Percentiles rank a stretch among this genome's conserved stretches.
Evolutionary conservation across 2,329 filamentous ascomycete species (phyloP).

Genomic region (Cladosporium phlei): DNA sequence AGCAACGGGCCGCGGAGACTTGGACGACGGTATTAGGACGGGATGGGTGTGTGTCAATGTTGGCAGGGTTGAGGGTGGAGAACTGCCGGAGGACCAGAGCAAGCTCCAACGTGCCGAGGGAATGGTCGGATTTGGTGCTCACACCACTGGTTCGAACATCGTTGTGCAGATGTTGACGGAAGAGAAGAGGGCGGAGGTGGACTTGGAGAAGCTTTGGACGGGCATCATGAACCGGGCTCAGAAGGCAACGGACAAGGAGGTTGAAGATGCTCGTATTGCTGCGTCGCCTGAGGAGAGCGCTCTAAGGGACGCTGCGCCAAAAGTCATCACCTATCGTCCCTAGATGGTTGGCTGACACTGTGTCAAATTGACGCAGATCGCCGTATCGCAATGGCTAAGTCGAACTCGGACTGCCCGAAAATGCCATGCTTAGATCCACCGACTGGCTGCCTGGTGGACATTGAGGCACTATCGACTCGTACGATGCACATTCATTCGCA

Average conservation of each 20-base stretch:
- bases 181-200: constrained; percentile 62
- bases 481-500: too few relatives aligned
- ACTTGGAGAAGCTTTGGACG: constrained; percentile 61
- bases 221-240: constrained; percentile 23
- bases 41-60: constrained; percentile 96
- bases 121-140: constrained; percentile 72
- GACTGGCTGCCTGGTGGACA: too few relatives aligned
- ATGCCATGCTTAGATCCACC: too few relatives aligned
- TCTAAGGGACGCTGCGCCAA: not conserved
- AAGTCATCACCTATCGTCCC: constrained; percentile 1
- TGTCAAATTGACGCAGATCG: too few relatives aligned
- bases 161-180: constrained; percentile 70
- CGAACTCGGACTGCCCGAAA: too few relatives aligned
- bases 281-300: constrained; percentile 8
- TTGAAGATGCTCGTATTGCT: constrained; percentile 4
- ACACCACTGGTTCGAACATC: constrained; percentile 54
- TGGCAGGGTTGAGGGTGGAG: constrained; percentile 65
- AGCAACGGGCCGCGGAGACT: constrained; percentile 52
- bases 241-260: constrained; percentile 22
- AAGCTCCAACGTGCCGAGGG: constrained; percentile 42
- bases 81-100: constrained; percentile 48
- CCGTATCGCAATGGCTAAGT: too few relatives aligned
- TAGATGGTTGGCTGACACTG: too few relatives aligned
- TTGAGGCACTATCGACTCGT: too few relatives aligned
- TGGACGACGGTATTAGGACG: constrained; percentile 82